Evolutionary conservation across 1,284 basidiomycete genomes (phyloP), one percentile per base, ranked within the genome.

Genomic region (Exobasidium cylindrosporum): DNA sequence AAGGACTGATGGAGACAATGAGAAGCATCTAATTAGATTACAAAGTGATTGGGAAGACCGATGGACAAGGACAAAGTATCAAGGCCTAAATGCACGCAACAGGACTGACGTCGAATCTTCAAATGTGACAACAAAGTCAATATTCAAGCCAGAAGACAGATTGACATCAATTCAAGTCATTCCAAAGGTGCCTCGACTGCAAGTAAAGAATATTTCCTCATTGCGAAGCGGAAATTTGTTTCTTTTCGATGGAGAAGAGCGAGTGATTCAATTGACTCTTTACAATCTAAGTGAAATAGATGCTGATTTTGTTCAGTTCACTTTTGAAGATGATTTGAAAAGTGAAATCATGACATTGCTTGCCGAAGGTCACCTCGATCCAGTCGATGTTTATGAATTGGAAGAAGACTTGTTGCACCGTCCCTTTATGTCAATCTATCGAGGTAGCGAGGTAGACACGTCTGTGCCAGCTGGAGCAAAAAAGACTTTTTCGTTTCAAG

Each of bases 211-310:
- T 28, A 24, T 28, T 4, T 21, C 47, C 13, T 21, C 5, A 4
- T 26, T 50, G 26, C n/a, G 26, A 28, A 90, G 95, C 73, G 91
- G 91, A 1, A 91, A 92, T 0, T 83, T 97, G 29, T 94, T 95
- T 89, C 82, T 98, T 57, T 95, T 92, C 75, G 87, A 95, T 58
- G 95, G 95, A 47, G 95, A 98, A 83, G 87, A 82, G 89, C 89
- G 89, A 1, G 86, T 82, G 0, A 87, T 97, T 56, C 87, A 88
- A 3, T 84, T 97, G 56, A 91, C 89, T 0, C 82, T 98, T 11
- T 90, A 93, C 78, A 98, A 98, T 74, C 28, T 54, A 3, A 94
- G 92, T 0, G 67, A 84, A 0, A 81, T 93, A 29, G 87, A 90
- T 0, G 85, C 97, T 55, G 88, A 97, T 80, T 94, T 92, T 74